Evolutionary conservation across 208 protist species (phyloP), one percentile per base, ranked within the genome.

Genomic region (Naegleria gruberi): DNA sequence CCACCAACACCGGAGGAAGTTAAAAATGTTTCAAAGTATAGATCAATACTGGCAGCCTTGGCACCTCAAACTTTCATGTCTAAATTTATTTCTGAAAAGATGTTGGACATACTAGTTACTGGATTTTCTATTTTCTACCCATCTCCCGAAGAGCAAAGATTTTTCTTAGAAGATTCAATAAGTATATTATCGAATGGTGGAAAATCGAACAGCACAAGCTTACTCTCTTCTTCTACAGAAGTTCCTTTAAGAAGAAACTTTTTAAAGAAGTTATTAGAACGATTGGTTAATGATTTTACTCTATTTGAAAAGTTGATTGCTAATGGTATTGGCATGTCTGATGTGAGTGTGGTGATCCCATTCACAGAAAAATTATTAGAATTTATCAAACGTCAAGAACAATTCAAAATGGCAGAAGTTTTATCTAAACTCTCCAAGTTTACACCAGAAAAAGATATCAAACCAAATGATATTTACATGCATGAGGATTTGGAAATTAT

Each of bases 71-170:
- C 5, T 19, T 55, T 19, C 15, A 19, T 55, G 46, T 19, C 46
- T 15, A 55, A 55, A 55, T 55, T 30, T 73, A n/a, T 73, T 15
- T 8, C 15, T n/a, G 55, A 73, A 5, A n/a, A 30, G 4, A 73
- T 73, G 5, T n/a, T 73, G 26, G 55, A 73, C 26, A 30, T 73
- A 30, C 26, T 73, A 30, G 55, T 73, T n/a, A 19, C 30, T 2
- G 83, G 83, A 30, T 87, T 57, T 57, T 34, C 83, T 4, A 46
- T 87, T 41, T 87, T 87, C 19, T 87, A 87, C 41, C 44, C 44
- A 87, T 57, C 44, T 1, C 7, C 41, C 19, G 30, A 46, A 41
- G 83, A 87, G 41, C 83, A 87, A 41, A 34, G 44, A 34, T 0
- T 41, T 3, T 87, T 87, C 57, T 42, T 87, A 30, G 34, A 44